Percentiles rank a stretch among this genome's conserved stretches.
Evolutionary conservation across 768 basidiomycete genomes (phyloP).

Genomic region (Lactarius sp.): DNA sequence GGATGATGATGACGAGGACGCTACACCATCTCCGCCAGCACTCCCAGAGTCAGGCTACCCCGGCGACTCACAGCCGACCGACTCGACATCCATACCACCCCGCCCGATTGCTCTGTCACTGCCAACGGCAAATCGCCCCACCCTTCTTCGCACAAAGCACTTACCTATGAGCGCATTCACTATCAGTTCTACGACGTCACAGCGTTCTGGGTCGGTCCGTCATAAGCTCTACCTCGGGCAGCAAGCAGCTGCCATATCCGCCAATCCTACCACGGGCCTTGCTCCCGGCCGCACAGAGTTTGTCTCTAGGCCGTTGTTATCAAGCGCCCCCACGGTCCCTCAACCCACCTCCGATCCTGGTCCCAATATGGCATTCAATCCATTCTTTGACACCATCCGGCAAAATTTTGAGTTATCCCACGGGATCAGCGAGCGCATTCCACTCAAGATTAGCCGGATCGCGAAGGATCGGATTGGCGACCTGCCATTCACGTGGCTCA

Average conservation of each 20-base stretch:
- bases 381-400: slow-evolving; percentile 92
- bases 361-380: slow-evolving; percentile 55
- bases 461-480: slow-evolving; percentile 48
- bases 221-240: slow-evolving; percentile 18
- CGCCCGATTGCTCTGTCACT: slow-evolving; percentile 15
- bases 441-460: slow-evolving; percentile 50
- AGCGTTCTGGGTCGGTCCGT: slow-evolving; percentile 25
- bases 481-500: slow-evolving; percentile 76
- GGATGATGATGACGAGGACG: slow-evolving; percentile 41
- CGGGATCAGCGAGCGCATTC: slow-evolving; percentile 70
- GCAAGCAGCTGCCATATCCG: slow-evolving; percentile 4
- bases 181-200: slow-evolving; percentile 39
- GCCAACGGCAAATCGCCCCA: slow-evolving; percentile 20
- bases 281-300: slow-evolving; percentile 5
- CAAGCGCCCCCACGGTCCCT: slow-evolving; percentile 7
- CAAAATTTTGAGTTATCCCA: slow-evolving; percentile 78
- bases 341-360: slow-evolving; percentile 20
- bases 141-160: slow-evolving; percentile 49
- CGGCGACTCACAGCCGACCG: not conserved
- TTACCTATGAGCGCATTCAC: slow-evolving; percentile 65
- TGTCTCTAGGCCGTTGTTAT: slow-evolving; percentile 1
- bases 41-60: slow-evolving; percentile 1
- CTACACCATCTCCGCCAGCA: slow-evolving; percentile 25
- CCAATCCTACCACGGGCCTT: not conserved
- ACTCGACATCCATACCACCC: not conserved